Percentiles rank a stretch among this genome's conserved stretches.
phyloP scores from a whole-genome alignment of 495 filamentous ascomycete genomes.

The Neurospora sp. region DNA sequence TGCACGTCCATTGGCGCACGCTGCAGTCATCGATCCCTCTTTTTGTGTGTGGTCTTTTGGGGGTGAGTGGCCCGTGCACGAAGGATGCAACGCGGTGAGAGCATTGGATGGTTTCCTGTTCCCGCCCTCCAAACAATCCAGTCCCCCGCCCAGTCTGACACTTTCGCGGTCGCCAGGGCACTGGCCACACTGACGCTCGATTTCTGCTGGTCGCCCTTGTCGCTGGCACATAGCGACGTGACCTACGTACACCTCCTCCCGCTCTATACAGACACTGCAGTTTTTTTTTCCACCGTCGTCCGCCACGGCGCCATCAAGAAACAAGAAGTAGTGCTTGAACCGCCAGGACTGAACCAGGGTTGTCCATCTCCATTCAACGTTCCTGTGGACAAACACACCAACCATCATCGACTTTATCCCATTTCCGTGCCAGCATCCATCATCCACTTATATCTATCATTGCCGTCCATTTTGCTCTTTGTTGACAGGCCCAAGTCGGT shows the following conservation, averaged over 20 bases:
- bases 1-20: neutral
- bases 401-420: neutral
- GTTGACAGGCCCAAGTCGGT: neutral
- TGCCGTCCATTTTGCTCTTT: neutral
- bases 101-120: neutral
- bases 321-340: neutral
- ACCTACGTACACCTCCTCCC: neutral
- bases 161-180: neutral
- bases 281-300: neutral
- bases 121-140: neutral
- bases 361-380: neutral
- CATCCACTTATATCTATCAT: neutral
- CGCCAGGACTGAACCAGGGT: neutral
- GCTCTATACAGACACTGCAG: neutral
- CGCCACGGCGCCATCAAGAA: neutral
- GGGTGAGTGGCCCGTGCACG: neutral
- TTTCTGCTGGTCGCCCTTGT: neutral
- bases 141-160: neutral
- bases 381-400: neutral
- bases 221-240: neutral
- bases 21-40: neutral
- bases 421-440: neutral
- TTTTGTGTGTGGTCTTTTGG: neutral
- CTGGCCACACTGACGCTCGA: neutral
- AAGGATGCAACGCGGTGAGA: neutral